Base-by-base conservation (phyloP, 257 asterid genomes). In the Mitragyna speciosa region DNA sequence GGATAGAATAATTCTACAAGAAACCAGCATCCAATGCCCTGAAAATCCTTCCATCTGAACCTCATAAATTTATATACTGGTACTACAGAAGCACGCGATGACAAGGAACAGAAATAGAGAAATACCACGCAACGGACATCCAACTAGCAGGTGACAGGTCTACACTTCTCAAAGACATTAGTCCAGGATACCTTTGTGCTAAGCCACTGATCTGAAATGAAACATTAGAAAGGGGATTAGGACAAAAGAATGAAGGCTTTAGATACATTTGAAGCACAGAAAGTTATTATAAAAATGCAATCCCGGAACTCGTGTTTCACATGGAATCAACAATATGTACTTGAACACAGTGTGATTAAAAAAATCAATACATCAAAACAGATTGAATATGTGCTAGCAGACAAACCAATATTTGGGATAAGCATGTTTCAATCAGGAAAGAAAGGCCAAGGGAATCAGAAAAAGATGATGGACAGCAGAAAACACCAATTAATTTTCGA, bases 81-180 rank as follows among this genome's bases (percentile, higher is more conserved):
- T 52, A 30, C n/a, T 28, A 22, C 24, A 41, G 30, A 47, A 26
- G 47, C 39, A 58, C 47, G 7, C 39, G n/a, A 16, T 36, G 19
- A 20, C 6, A 16, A 76, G 54, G 22, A 39, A 73, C 39, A 49
- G 72, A 70, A 71, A 26, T 28, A 72, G 59, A 77, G 17, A 64
- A 73, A 31, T 82, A 88, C 92, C 92, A 88, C 39, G 90, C 86
- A 73, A 88, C 90, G 3, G 92, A 85, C 90, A 88, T 77, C 92
- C 91, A 88, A 86, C 89, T 84, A 75, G 89, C 89, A 0, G 91
- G 91, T 59, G 89, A 88, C 80, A 88, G 90, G 76, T 88, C 92
- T 61, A 87, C 89, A 77, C 90, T 86, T 82, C 81, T 88, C 86
- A 88, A 68, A 31, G 92, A 83, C 90, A 81, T 83, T 66, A 88